Evolutionary conservation across 2,329 filamentous ascomycete species (phyloP), one percentile per base, ranked within the genome.

Genomic region (Cytospora piceae): DNA sequence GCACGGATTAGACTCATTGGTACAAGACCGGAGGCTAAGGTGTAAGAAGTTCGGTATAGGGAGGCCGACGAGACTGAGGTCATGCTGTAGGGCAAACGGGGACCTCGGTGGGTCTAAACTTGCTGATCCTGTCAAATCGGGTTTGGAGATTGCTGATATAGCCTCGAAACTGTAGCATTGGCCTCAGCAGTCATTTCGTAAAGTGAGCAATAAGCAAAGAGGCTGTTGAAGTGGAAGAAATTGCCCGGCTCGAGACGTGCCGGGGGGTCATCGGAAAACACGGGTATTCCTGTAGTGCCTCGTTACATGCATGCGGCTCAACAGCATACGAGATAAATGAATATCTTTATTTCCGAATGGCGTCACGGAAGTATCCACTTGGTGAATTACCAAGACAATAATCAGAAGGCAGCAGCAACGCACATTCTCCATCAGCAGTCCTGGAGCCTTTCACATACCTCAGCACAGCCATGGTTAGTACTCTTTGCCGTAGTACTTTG

Each of bases 281-380:
- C 27, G 27, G 34, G 20, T 29, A n/a, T n/a, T n/a, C n/a, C n/a
- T n/a, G n/a, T n/a, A n/a, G n/a, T n/a, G n/a, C n/a, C n/a, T n/a
- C n/a, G n/a, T n/a, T n/a, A 53, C 2, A 1, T 24, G 52, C 17
- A 62, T 62, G 60, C 60, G 60, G 60, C 60, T 62, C 60, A 56
- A 55, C 15, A 17, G 11, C 8, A 31, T 4, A 31, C 32, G 2
- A 11, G 32, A 2, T 31, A 31, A 5, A 24, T 37, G 42, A 9
- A 8, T 49, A 49, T n/a, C 7, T 49, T n/a, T n/a, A n/a, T n/a
- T n/a, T n/a, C n/a, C n/a, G n/a, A n/a, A n/a, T n/a, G n/a, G n/a
- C n/a, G n/a, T n/a, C n/a, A n/a, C n/a, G n/a, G n/a, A 11, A 22
- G 32, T 34, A 34, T 14, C 12, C 12, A 34, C 9, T 11, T 2